Base-by-base conservation (phyloP, 176 grass and related monocot species). In the Bolboschoenus planiculmis region DNA sequence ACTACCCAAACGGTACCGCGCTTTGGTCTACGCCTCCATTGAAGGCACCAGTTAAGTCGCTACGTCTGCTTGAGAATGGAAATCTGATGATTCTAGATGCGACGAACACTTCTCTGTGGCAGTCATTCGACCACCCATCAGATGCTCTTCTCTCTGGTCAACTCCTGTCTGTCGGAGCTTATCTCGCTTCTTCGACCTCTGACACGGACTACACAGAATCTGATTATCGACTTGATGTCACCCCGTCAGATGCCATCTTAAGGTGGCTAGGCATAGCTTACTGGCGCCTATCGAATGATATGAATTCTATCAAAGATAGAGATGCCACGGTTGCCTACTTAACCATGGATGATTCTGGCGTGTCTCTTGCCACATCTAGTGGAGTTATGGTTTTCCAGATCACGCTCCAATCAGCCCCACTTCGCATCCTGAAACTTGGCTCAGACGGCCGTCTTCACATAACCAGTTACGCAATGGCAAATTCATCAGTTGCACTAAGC, bases 141-240 rank as follows among this genome's bases (percentile, higher is more conserved):
- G 87, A 94, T 86, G n/a, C 85, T 2, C 53, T 94, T 33, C 65
- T 94, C 46, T 89, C 92, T 31, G 75, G 87, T 20, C 92, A 94
- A 78, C 83, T 55, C 27, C 83, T 91, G 37, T 31, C 79, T 4
- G 82, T 14, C 0, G 89, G 87, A 14, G 9, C 34, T 5, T 87
- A 43, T 58, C 44, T 94, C 7, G 21, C 87, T 14, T 91, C 94
- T 13, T 85, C 81, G 0, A 79, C 16, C n/a, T 93, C 91, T 16
- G 55, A 31, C 2, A 70, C 65, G 2, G 91, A 93, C 85, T 15
- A 68, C 15, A 43, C 81, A 1, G 88, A 85, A 71, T 88, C 90
- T 1, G n/a, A 0, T 14, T 97, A 93, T 61, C 70, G 81, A 20
- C 81, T 97, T 53, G 83, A 84, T 67, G 80, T 97, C 31, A 89